phyloP scores from a whole-genome alignment of 169 alveolate species.

The Amoebophrya sp. region DNA sequence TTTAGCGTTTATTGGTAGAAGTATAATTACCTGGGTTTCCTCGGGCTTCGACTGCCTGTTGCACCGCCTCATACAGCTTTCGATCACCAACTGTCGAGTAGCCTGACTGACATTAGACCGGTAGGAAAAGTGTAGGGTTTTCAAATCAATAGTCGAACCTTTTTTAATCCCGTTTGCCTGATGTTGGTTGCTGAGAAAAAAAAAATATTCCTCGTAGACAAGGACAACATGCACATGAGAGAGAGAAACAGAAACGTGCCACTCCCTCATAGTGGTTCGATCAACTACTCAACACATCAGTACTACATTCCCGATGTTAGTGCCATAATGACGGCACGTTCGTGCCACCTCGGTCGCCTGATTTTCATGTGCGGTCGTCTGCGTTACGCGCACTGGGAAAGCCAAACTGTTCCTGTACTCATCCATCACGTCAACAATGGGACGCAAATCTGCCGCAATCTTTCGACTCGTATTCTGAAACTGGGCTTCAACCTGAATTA shows the following conservation, averaged over 20 bases:
- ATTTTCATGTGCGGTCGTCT: background rate
- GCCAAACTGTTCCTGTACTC: background rate
- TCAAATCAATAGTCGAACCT: no score
- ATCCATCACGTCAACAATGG: background rate
- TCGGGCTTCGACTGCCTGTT: background rate
- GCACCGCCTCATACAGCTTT: background rate
- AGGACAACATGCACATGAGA: no score
- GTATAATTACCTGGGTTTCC: constrained; percentile 8
- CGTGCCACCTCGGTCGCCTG: constrained; percentile 9
- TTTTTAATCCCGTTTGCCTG: no score
- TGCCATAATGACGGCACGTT: background rate
- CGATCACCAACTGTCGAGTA: background rate
- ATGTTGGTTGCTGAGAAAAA: no score
- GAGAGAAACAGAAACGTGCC: no score
- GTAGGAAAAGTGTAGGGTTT: no score
- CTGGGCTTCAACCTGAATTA: constrained; percentile 21
- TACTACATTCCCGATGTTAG: no score
- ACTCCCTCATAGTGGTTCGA: no score
- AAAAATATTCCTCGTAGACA: no score
- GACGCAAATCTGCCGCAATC: background rate
- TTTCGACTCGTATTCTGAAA: background rate
- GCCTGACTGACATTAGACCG: no score
- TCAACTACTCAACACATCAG: no score
- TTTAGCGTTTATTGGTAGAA: no score
- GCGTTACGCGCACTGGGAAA: background rate